phyloP scores from a whole-genome alignment of 1,284 basidiomycete species.

The Takashimella koratensis region DNA sequence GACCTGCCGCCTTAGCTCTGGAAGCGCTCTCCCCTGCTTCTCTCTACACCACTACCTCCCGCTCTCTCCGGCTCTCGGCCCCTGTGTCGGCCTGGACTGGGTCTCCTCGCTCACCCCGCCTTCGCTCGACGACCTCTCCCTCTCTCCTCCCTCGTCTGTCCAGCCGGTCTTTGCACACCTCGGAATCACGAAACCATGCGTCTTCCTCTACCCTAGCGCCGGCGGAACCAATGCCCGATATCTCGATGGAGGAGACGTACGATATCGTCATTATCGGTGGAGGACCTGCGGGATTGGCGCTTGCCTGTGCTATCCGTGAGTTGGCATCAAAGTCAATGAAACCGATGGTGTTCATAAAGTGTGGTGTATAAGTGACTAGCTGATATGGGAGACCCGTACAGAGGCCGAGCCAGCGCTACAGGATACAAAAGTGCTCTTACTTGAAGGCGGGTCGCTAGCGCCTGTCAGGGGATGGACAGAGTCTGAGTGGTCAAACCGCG shows the following conservation, averaged over 20 bases:
- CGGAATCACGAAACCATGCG: not conserved
- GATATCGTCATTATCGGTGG: slow-evolving; percentile 94
- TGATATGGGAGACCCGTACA: slow-evolving; percentile 37
- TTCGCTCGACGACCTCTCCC: not conserved
- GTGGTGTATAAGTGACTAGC: slow-evolving; percentile 1
- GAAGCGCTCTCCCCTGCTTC: not conserved
- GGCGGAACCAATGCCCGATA: slow-evolving; percentile 6
- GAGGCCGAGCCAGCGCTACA: slow-evolving; percentile 57
- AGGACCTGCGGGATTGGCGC: slow-evolving; percentile 83
- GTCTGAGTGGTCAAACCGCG: slow-evolving; percentile 73
- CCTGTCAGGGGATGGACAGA: slow-evolving; percentile 64
- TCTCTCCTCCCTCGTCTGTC: not conserved
- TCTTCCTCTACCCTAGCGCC: too few species aligned
- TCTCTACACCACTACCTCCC: too few species aligned
- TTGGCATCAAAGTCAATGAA: too few species aligned
- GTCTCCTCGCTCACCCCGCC: not conserved
- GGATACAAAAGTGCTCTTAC: slow-evolving; percentile 59
- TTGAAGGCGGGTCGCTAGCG: slow-evolving; percentile 74
- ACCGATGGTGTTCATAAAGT: too few species aligned
- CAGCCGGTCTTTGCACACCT: not conserved
- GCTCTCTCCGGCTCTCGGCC: too few species aligned
- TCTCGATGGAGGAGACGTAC: slow-evolving; percentile 47
- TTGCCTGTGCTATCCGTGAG: slow-evolving; percentile 81
- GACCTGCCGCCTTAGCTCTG: not conserved
- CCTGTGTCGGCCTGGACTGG: not conserved